Percentiles rank a stretch among this genome's conserved stretches.
These are phyloP conservation scores for Tuber melanosporum DNA, from an alignment of 495 filamentous ascomycete species.

Conservation along the genomic window DNA sequence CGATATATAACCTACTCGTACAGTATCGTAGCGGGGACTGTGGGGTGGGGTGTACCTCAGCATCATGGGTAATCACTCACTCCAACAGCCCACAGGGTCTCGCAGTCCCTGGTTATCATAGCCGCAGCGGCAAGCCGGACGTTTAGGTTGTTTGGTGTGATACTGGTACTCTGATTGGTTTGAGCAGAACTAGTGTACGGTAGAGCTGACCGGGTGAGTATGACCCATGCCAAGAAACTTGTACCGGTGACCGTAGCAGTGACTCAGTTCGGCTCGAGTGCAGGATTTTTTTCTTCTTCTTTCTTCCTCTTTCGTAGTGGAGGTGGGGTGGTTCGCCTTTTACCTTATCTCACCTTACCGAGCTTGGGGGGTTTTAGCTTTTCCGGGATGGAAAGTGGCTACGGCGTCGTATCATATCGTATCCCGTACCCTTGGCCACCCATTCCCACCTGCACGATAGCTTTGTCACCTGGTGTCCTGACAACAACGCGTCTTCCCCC, in stretches of 20 bases:
- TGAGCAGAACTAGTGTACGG: not conserved
- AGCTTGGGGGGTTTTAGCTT: not conserved
- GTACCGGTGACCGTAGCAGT: not conserved
- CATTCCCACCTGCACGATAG: not conserved
- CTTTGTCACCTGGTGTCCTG: not conserved
- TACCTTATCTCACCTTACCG: not conserved
- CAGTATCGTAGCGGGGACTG: too few relatives aligned
- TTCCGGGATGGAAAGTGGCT: not conserved
- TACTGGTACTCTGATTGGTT: not conserved
- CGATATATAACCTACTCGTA: not conserved
- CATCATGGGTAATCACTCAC: not conserved
- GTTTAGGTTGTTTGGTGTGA: not conserved
- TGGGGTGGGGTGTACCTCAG: not conserved
- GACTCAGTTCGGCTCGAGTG: not conserved
- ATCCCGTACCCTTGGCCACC: too few relatives aligned
- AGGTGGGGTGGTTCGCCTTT: not conserved
- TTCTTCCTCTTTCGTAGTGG: not conserved
- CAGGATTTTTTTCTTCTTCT: not conserved
- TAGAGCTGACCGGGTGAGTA: not conserved
- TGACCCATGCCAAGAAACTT: not conserved
- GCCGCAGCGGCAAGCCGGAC: not conserved
- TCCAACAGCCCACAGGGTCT: not conserved
- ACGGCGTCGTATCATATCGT: too few relatives aligned
- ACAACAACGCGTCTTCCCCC: not conserved
- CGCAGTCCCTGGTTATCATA: too few relatives aligned